Base-by-base conservation (phyloP, 1,284 basidiomycete genomes). In the Pseudozyma tsukubaensis region DNA sequence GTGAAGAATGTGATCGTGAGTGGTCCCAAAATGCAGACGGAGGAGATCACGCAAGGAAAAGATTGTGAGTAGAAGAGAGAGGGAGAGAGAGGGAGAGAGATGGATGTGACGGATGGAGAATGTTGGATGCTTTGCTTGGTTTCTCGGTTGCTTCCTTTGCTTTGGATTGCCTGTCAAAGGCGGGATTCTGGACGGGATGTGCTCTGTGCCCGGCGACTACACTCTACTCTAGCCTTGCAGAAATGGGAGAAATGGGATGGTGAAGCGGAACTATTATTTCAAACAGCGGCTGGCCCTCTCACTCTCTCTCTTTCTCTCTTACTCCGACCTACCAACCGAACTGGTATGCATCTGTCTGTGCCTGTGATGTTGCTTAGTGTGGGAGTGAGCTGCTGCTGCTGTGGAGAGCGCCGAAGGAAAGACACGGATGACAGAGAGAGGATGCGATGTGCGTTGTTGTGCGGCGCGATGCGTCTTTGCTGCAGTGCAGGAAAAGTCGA, bases 401-500 rank as follows among this genome's bases (percentile, higher is more conserved):
- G 32, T 14, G 10, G 37, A 39, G 37, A n/a, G 16, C 37, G 24
- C 37, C 11, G 13, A 24, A 45, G 24, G 21, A 45, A 24, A 24
- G 4, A 45, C 12, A 18, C 12, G 19, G 21, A 24, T 24, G 14
- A 45, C 11, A 18, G 21, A 24, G 18, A n/a, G 42, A 19, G 9
- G 18, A 43, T n/a, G 13, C 42, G 42, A 43, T 19, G 18, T 19
- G 8, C 16, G 12, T 16, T 24, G 44, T 24, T 24, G 44, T 43
- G 42, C 19, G 16, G 16, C 19, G 42, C 42, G 19, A 9, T 9
- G n/a, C n/a, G 16, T 9, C 16, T 9, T 24, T 24, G 44, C 18
- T 45, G 21, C 44, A 24, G 21, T 24, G 44, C 44, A 45, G 44
- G 44, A 45, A 18, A 43, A 39, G 37, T 43, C 16, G 42, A 43